Percentiles rank a stretch among this genome's conserved stretches.
Conservation (phyloP, 176 grass and related monocot species). For the Avena eriantha region DNA sequence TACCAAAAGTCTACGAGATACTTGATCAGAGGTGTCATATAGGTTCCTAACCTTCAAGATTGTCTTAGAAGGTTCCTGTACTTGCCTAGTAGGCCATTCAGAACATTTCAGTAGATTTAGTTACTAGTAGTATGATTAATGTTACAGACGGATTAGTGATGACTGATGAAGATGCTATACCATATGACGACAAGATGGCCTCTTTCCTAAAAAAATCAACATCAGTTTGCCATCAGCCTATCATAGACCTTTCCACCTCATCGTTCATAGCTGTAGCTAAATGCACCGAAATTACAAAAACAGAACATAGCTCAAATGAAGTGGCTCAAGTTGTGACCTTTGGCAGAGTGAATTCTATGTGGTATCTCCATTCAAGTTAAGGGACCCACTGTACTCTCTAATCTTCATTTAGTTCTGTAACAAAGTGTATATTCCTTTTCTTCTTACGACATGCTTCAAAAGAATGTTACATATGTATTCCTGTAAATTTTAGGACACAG, state of each 20-base stretch:
- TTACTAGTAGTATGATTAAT: constrained; percentile 11
- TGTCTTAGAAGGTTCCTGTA: constrained; percentile 10
- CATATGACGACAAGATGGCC: not conserved
- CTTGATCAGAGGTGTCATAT: not conserved
- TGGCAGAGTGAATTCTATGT: not conserved
- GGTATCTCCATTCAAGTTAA: not conserved
- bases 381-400: not conserved
- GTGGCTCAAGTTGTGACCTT: not conserved
- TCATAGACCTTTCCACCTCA: not conserved
- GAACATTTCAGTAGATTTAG: not conserved
- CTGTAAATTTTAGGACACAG: constrained; percentile 19
- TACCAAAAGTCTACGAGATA: not conserved
- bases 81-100: constrained; percentile 17
- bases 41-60: constrained; percentile 15
- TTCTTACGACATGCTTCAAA: not conserved
- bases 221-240: constrained; percentile 5
- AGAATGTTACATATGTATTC: not conserved
- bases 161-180: constrained; percentile 19
- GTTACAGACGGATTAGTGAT: not conserved
- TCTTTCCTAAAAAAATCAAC: not conserved
- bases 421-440: constrained; percentile 18
- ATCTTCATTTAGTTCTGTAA: not conserved
- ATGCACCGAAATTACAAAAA: not conserved
- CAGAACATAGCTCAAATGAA: not conserved
- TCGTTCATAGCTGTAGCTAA: not conserved